Evolutionary conservation across 768 basidiomycete species (phyloP).

Genomic region (Suillus weaverae): DNA sequence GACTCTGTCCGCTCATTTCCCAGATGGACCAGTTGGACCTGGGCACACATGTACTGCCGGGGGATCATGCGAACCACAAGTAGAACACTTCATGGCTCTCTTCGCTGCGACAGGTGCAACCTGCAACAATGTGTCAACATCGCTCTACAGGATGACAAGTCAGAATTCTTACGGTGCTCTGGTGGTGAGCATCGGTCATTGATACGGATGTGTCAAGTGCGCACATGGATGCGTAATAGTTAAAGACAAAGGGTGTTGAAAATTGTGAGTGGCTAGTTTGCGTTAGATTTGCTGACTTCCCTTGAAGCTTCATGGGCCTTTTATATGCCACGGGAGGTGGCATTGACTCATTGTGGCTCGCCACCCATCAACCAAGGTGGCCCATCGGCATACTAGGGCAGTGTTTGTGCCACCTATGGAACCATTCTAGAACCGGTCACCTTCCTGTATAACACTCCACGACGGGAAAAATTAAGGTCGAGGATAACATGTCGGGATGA

Average conservation of each 20-base stretch:
- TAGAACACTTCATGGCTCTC: conserved; percentile 7
- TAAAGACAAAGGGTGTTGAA: not conserved
- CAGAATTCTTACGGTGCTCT: not conserved
- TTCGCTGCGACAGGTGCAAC: not conserved
- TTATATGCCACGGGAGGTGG: not conserved
- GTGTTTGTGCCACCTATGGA: not conserved
- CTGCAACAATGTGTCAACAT: not conserved
- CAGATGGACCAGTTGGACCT: conserved; percentile 2
- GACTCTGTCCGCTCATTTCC: not conserved
- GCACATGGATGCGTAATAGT: not conserved
- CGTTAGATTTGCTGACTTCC: not conserved
- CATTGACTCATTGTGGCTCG: not conserved
- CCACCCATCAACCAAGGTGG: not conserved
- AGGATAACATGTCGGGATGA: not conserved
- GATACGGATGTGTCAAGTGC: not conserved
- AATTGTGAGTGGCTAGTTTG: not conserved
- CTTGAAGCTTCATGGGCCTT: not conserved
- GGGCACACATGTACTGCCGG: conserved; percentile 4
- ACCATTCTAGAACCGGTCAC: not conserved
- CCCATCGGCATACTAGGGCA: not conserved
- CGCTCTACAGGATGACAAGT: not conserved
- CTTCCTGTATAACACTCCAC: not conserved
- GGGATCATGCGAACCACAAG: conserved; percentile 6
- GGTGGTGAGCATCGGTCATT: not conserved
- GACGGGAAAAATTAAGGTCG: not conserved